A percentile compares a stretch with the other conserved stretches of the same genome.
These are phyloP conservation scores for Cercospora zeae-maydis DNA, from an alignment of 2,329 filamentous ascomycete species.

Conservation along the genomic window DNA sequence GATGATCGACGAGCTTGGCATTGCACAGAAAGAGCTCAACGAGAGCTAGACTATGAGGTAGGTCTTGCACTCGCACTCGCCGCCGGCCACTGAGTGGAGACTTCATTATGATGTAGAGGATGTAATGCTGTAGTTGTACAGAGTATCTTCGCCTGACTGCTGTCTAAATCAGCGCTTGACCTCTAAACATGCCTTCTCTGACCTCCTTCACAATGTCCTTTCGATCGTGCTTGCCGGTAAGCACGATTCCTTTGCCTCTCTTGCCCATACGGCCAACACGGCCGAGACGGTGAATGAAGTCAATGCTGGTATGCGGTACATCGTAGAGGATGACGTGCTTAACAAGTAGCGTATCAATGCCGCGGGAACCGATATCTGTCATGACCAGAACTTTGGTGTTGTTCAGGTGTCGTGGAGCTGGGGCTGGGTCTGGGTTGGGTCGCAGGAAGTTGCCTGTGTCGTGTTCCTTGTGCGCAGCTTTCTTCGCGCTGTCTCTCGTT, in stretches of 20 bases:
- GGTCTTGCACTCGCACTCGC: not conserved
- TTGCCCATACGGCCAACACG: conserved; percentile 89
- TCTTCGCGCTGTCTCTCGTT: conserved; percentile 7
- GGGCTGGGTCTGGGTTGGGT: not conserved
- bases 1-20: not conserved
- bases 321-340: conserved; percentile 91
- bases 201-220: conserved; percentile 90
- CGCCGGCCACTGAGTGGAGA: not conserved
- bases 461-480: not conserved
- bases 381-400: conserved; percentile 91
- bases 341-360: conserved; percentile 90
- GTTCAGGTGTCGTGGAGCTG: conserved; percentile 51
- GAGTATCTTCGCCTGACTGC: conserved; percentile 18
- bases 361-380: conserved; percentile 85
- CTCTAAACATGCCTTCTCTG: conserved; percentile 64
- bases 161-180: conserved; percentile 47
- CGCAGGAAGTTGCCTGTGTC: conserved; percentile 11
- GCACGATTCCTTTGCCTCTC: conserved; percentile 80
- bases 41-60: not conserved
- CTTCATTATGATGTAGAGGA: not conserved
- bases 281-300: conserved; percentile 95
- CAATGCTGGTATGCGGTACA: conserved; percentile 95
- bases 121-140: conserved; percentile 14
- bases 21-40: not conserved
- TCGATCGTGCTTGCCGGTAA: conserved; percentile 84